These are phyloP conservation scores for Hypoxylon sp. DNA, from an alignment of 2,329 filamentous ascomycete species.

Conservation along the genomic window DNA sequence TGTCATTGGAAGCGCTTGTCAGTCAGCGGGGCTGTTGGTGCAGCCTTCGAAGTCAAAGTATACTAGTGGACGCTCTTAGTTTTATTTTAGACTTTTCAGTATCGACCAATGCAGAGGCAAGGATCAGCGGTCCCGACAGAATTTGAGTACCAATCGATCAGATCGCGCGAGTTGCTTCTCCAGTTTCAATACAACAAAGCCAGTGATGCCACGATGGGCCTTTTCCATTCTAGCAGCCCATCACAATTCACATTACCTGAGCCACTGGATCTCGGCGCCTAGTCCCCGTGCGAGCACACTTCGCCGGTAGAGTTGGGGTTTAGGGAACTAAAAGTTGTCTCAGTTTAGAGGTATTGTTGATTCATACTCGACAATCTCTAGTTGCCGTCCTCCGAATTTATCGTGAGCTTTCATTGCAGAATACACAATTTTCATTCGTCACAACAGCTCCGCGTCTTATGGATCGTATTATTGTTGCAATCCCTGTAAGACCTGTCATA, in stretches of 20 bases:
- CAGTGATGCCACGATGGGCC: slow-evolving; percentile 8
- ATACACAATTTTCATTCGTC: neutral
- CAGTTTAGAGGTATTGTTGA: neutral
- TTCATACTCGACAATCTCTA: neutral
- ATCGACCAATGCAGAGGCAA: slow-evolving; percentile 14
- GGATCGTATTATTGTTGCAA: neutral
- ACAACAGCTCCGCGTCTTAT: slow-evolving; percentile 3
- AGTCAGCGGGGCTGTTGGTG: neutral
- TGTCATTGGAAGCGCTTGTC: neutral
- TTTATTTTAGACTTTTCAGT: slow-evolving; percentile 27
- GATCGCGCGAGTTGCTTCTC: slow-evolving; percentile 30
- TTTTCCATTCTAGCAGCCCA: slow-evolving; percentile 8
- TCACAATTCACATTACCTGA: slow-evolving; percentile 19
- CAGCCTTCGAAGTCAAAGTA: slow-evolving; percentile 25
- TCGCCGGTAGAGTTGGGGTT: neutral
- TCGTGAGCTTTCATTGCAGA: neutral
- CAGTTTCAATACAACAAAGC: slow-evolving; percentile 29
- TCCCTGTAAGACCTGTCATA: slow-evolving; percentile 14
- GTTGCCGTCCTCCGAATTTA: neutral
- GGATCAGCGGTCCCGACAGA: slow-evolving; percentile 9
- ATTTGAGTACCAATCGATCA: slow-evolving; percentile 26
- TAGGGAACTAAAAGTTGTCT: neutral
- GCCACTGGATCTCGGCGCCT: slow-evolving; percentile 3
- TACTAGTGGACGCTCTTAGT: slow-evolving; percentile 17
- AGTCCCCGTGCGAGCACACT: neutral